Evolutionary conservation across 352 stramenopile genomes (phyloP), one percentile per base, ranked within the genome.

Genomic region (Phytophthora colocasiae): DNA sequence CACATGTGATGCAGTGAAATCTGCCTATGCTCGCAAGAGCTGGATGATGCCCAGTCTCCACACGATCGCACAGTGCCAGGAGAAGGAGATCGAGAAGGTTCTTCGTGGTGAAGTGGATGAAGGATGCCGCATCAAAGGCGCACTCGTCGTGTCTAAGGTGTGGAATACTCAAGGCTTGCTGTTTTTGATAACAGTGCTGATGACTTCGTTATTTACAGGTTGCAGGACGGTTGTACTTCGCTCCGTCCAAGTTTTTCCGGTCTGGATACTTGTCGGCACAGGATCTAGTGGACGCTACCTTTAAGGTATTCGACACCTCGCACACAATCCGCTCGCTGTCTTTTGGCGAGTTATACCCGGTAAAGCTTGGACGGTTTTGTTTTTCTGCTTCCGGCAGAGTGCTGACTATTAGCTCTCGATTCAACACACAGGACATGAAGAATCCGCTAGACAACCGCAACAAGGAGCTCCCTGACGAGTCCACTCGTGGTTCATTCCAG

Each of bases 1-100:
- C 60, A 87, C 83, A 44, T 91, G 83, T 31, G 77, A 88, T 10
- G 68, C 74, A 32, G 80, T 91, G 49, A 90, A 89, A 51, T 67
- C 63, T 12, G 85, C 83, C 10, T 94, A 96, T 56, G 62, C 60
- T 11, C 74, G 73, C 22, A 90, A 83, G 62, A 83, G 82, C 50
- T 96, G 87, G 87, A 72, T 88, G 58, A 77, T 94, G 70, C 85
- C 85, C 9, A 96, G 87, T 67, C 63, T 96, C 6, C 87, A 96
- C 58, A 92, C 81, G 6, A 67, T 94, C 27, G 17, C 71, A 0
- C 87, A 95, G 80, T 95, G 87, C 34, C 86, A 93, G 77, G 81
- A 92, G 61, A 59, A 69, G 7, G 83, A 92, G 64, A 81, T 95
- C 22, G 87, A 95, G 62, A 85, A 83, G 57, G 80, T 93, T 15